Conservation (phyloP, 139 green algal genomes). For the Closterium sp. region DNA sequence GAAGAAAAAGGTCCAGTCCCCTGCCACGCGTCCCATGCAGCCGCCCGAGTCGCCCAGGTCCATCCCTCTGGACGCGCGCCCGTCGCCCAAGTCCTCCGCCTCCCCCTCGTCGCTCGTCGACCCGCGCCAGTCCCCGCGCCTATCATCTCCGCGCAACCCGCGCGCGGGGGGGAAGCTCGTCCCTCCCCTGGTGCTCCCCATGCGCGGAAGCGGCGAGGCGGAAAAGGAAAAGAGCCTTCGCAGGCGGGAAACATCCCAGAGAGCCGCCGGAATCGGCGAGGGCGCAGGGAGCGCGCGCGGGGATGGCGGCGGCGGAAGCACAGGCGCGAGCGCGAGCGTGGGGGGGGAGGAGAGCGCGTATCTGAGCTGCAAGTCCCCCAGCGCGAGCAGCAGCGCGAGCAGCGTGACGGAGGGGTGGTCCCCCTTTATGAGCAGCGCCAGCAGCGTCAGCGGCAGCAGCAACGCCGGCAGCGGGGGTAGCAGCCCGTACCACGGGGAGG, state of each 20-base stretch:
- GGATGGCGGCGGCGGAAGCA: no score
- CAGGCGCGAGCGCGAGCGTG: no score
- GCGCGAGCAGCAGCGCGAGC: not conserved
- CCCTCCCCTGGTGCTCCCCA: not conserved
- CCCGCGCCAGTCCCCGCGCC: not conserved
- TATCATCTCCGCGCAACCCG: not conserved
- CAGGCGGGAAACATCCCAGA: not conserved
- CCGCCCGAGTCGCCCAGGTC: not conserved
- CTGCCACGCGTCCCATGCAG: not conserved
- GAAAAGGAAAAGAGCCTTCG: not conserved
- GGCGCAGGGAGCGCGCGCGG: no score
- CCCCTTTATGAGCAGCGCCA: not conserved
- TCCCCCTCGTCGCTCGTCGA: not conserved
- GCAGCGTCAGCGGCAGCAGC: not conserved
- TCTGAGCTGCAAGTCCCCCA: not conserved
- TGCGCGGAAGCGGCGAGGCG: not conserved
- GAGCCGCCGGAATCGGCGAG: not conserved
- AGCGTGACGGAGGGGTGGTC: not conserved
- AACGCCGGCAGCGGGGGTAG: not conserved
- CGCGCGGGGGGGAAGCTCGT: not conserved
- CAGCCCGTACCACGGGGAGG: not conserved
- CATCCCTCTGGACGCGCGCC: not conserved
- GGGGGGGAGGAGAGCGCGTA: not conserved
- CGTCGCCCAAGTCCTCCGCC: not conserved
- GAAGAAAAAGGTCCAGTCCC: not conserved